Evolutionary conservation across 2,329 filamentous ascomycete species (phyloP).

Genomic region (Arthrinium phaeospermum): DNA sequence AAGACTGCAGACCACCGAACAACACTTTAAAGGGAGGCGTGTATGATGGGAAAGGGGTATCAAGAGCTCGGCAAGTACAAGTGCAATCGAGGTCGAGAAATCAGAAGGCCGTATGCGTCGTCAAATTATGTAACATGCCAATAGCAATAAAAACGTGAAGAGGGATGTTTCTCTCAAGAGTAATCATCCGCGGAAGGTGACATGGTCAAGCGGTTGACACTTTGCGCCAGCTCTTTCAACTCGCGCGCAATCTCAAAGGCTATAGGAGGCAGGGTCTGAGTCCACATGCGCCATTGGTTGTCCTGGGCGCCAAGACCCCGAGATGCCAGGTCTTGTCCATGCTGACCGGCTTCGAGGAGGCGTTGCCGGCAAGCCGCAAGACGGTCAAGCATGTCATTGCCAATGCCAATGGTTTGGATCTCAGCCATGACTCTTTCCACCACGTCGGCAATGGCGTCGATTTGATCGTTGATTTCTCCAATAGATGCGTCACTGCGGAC

Average conservation of each 20-base stretch:
- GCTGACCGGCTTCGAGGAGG: constrained; percentile 67
- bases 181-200: constrained; percentile 51
- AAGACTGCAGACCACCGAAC: not conserved
- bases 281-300: constrained; percentile 67
- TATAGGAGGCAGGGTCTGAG: constrained; percentile 76
- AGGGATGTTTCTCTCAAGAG: constrained; percentile 41
- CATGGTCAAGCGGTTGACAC: constrained; percentile 46
- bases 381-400: constrained; percentile 58
- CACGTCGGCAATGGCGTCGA: constrained; percentile 71
- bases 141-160: not conserved
- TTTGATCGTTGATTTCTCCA: constrained; percentile 70
- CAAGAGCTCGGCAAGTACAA: constrained; percentile 18
- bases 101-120: constrained; percentile 19
- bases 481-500: constrained; percentile 71
- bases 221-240: constrained; percentile 73
- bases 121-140: constrained; percentile 16
- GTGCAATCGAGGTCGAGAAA: constrained; percentile 18
- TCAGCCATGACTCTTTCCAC: constrained; percentile 73
- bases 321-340: constrained; percentile 63
- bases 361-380: constrained; percentile 69
- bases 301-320: constrained; percentile 57
- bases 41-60: constrained; percentile 5
- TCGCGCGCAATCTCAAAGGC: constrained; percentile 87
- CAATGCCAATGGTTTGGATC: constrained; percentile 63
- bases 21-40: not conserved